Base-by-base conservation (phyloP, 108 stramenopile species). In the Cyclotella distinguenda region DNA sequence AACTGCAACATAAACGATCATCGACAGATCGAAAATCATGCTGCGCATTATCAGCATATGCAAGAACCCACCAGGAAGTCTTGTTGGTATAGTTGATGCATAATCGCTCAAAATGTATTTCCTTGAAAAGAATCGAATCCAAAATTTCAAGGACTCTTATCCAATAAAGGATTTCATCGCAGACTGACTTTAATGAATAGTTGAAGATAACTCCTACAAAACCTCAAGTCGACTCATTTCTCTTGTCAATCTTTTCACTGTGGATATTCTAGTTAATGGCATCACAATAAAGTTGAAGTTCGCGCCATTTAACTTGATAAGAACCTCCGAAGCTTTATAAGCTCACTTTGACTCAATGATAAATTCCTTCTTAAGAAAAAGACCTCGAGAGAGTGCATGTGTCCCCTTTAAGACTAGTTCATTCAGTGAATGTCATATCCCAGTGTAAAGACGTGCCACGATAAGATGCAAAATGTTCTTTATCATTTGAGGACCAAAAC, bases 141-240 rank as follows among this genome's bases (percentile, higher is more conserved):
- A 74, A 97, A 65, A 99, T 99, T 72, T 97, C 97, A n/a, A 99
- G 80, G 19, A 99, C 77, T 43, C 97, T 97, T 64, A 97, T 96
- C 58, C 44, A 18, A 1, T 1, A 27, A 4, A 42, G 5, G 16
- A 5, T 16, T 16, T 2, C 2, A 42, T 4, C 2, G 40, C 40
- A 42, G n/a, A 16, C 13, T 5, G 16, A 13, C 40, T 16, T 2
- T 2, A 42, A 5, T 42, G 5, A 50, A 27, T 26, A 27, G 38
- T 7, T 15, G n/a, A 46, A 46, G 45, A 46, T n/a, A 39, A 10
- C 10, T 39, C 10, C 12, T 7, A 46, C n/a, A 12, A 46, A 82
- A 83, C 45, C 78, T 85, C 38, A 76, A 82, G 13, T 52, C 32
- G 63, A 61, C 66, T 46, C n/a, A n/a, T 64, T 25, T 47, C 43